Evolutionary conservation across 805 yeast species (phyloP), one percentile per base, ranked within the genome.

Genomic region (Wickerhamomyces ciferrii): DNA sequence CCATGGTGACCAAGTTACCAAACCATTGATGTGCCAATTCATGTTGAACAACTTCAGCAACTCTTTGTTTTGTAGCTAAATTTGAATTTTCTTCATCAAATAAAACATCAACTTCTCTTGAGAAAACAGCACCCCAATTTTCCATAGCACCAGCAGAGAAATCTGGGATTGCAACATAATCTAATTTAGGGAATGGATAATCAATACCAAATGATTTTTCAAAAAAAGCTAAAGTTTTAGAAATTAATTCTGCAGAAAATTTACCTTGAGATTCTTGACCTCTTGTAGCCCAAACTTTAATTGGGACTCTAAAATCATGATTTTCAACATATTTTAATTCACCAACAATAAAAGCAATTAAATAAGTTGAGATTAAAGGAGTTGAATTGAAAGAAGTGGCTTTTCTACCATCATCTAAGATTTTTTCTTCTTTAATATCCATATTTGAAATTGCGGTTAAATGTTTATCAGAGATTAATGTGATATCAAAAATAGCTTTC

Each of bases 1-100:
- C 91, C 95, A 87, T 87, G 45, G 96, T 87, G 49, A 87, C 95
- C 67, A 87, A 74, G 66, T 87, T 84, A 62, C 96, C 96, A 59
- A 87, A 87, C 96, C 96, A 87, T 71, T 87, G 96, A 66, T 87
- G 96, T 43, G 95, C 94, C 69, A 87, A 75, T 69, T 87, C 96
- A 69, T 87, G 96, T 70, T 84, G 87, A 40, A 87, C 90, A 42
- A 87, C 94, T 61, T 87, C 92, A 34, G 90, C 85, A 36, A 87
- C 94, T 63, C 91, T 75, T 63, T 81, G 82, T 62, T 81, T 79
- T 53, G 84, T 76, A 48, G 70, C 71, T 51, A 79, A 70, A 50
- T 82, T 79, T 43, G 94, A 80, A 57, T 77, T 77, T 55, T 79
- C 76, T 52, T 87, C 88, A 61, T 84, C 92, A 53, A 83, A 73